Conservation (phyloP, 345 rosid species). For the Eucalyptus leucophloia region DNA sequence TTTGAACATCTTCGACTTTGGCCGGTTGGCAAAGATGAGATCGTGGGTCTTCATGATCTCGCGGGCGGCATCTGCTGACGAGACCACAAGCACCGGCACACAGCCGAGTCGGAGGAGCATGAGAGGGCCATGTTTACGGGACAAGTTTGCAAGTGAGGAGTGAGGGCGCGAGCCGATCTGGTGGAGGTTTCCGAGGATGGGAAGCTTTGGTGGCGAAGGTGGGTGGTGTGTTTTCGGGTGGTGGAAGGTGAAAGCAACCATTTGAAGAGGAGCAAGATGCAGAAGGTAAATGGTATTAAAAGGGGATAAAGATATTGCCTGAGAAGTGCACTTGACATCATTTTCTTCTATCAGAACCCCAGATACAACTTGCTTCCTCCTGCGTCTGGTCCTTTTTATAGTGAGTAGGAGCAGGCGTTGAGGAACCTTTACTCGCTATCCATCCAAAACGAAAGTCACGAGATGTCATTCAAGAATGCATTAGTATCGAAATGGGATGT, state of each 20-base stretch:
- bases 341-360: not conserved
- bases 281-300: not conserved
- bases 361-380: not conserved
- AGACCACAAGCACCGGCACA: constrained; percentile 29
- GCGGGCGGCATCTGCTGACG: constrained; percentile 32
- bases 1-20: not conserved
- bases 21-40: constrained; percentile 22
- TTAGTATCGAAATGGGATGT: not conserved
- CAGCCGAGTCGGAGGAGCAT: constrained; percentile 44
- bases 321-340: not conserved
- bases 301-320: not conserved
- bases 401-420: not conserved
- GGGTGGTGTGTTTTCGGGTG: not conserved
- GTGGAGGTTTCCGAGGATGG: constrained; percentile 56
- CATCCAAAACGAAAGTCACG: not conserved
- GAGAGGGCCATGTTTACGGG: constrained; percentile 35
- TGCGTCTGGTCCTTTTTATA: not conserved
- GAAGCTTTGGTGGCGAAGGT: constrained; percentile 44
- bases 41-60: constrained; percentile 54
- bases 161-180: constrained; percentile 35
- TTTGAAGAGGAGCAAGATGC: not conserved
- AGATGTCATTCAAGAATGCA: not conserved
- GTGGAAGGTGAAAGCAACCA: not conserved
- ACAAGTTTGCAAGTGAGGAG: constrained; percentile 18
- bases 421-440: not conserved